Conservation (phyloP, 2,329 filamentous ascomycete species). For the Colletotrichum sp. region DNA sequence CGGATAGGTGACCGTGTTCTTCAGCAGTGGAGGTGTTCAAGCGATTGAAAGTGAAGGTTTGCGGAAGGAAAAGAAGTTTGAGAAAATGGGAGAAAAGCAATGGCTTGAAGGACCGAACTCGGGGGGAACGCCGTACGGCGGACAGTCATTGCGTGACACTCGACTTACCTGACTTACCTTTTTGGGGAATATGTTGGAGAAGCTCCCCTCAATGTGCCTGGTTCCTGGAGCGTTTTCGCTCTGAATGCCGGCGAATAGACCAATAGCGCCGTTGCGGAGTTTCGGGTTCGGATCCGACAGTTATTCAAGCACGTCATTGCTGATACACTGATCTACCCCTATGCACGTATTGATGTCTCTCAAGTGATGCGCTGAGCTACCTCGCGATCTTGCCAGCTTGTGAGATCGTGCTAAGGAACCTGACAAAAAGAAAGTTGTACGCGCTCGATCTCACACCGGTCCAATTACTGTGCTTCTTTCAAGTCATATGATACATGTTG, state of each 20-base stretch:
- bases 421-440: not conserved
- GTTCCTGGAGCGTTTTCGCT: not conserved
- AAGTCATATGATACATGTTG: not conserved
- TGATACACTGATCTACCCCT: not conserved
- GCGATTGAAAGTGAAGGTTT: not conserved
- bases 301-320: not conserved
- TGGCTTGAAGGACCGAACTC: not conserved
- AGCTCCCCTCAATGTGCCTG: not conserved
- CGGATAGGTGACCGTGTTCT: not conserved
- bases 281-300: conserved; percentile 4
- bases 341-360: not conserved
- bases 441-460: not conserved
- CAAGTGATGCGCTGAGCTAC: not conserved
- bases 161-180: not conserved
- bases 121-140: not conserved
- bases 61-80: not conserved
- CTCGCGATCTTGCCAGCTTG: not conserved
- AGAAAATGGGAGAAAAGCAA: not conserved
- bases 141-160: conserved; percentile 1
- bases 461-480: not conserved
- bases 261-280: not conserved
- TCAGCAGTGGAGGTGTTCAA: not conserved
- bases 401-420: not conserved
- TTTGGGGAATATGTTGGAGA: not conserved
- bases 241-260: not conserved